A percentile compares a stretch with the other conserved stretches of the same genome.
These are phyloP conservation scores for Neopestalotiopsis rosae DNA, from an alignment of 2,329 filamentous ascomycete species.

Conservation along the genomic window DNA sequence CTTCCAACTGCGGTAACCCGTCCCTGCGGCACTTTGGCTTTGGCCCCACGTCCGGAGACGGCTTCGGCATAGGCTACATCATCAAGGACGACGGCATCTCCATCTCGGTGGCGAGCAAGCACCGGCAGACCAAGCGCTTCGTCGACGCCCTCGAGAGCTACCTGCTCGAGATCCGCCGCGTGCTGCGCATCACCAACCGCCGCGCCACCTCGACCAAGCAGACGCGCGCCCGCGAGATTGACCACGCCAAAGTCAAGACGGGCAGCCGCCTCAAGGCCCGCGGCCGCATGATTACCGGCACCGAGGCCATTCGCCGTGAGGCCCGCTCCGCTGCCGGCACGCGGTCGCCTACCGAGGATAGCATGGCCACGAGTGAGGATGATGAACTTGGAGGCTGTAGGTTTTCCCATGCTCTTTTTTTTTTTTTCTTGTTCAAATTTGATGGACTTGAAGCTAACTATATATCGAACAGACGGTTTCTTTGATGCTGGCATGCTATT, in stretches of 20 bases:
- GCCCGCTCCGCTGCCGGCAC: constrained; percentile 52
- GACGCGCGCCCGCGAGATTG: constrained; percentile 60
- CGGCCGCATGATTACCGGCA: constrained; percentile 72
- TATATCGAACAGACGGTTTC: constrained; percentile 77
- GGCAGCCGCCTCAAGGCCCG: constrained; percentile 68
- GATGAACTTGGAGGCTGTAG: constrained; percentile 93
- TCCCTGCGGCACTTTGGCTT: constrained; percentile 95
- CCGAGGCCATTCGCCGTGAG: constrained; percentile 47
- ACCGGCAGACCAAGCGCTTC: constrained; percentile 89
- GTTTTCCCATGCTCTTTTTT: constrained; percentile 43
- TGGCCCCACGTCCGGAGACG: constrained; percentile 89
- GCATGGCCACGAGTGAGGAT: constrained; percentile 76
- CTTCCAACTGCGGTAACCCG: constrained; percentile 98
- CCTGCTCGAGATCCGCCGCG: constrained; percentile 85
- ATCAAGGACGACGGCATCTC: constrained; percentile 94
- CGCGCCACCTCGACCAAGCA: constrained; percentile 47
- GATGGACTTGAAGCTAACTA: constrained; percentile 24
- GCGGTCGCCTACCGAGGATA: constrained; percentile 71
- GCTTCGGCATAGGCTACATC: constrained; percentile 98
- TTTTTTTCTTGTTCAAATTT: not conserved
- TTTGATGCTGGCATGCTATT: constrained; percentile 96
- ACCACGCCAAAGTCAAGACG: constrained; percentile 42
- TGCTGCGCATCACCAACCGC: constrained; percentile 72
- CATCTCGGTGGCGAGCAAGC: constrained; percentile 92
- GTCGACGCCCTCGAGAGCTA: constrained; percentile 91